Conservation (phyloP, 306 rosid genomes). For the Rosa multiflora region DNA sequence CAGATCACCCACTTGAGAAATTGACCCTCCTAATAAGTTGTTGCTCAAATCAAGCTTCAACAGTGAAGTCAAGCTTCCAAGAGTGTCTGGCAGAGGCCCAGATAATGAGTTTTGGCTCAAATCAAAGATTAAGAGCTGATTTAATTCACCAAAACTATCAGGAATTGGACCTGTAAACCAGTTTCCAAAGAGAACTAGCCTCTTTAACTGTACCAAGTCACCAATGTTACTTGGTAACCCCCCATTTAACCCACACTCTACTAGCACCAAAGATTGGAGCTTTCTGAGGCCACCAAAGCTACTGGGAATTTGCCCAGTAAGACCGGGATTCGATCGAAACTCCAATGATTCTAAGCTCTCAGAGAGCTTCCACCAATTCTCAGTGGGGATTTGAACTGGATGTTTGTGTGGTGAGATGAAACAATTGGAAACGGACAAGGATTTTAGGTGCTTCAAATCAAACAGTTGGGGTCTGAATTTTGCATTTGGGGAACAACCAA, state of each 20-base stretch:
- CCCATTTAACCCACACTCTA: slow-evolving; percentile 68
- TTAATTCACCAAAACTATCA: slow-evolving; percentile 41
- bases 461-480: slow-evolving; percentile 60
- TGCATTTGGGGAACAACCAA: slow-evolving; percentile 47
- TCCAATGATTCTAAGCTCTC: slow-evolving; percentile 69
- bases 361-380: slow-evolving; percentile 64
- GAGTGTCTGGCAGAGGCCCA: slow-evolving; percentile 55
- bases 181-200: slow-evolving; percentile 69
- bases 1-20: slow-evolving; percentile 40
- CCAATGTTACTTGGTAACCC: slow-evolving; percentile 58
- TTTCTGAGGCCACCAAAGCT: slow-evolving; percentile 54
- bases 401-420: slow-evolving; percentile 47
- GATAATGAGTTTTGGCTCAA: slow-evolving; percentile 69
- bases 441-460: slow-evolving; percentile 61
- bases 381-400: slow-evolving; percentile 50
- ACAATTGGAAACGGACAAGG: slow-evolving; percentile 70
- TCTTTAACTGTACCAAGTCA: slow-evolving; percentile 47
- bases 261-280: slow-evolving; percentile 68
- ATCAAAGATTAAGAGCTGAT: slow-evolving; percentile 64
- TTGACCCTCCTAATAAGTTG: slow-evolving; percentile 56
- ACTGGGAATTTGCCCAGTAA: slow-evolving; percentile 58
- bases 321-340: slow-evolving; percentile 70
- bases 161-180: slow-evolving; percentile 56
- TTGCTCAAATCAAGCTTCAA: slow-evolving; percentile 83
- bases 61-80: slow-evolving; percentile 58